Conservation (phyloP, 225 moss, liverwort and hornwort species). For the Sphagnum tenellum region DNA sequence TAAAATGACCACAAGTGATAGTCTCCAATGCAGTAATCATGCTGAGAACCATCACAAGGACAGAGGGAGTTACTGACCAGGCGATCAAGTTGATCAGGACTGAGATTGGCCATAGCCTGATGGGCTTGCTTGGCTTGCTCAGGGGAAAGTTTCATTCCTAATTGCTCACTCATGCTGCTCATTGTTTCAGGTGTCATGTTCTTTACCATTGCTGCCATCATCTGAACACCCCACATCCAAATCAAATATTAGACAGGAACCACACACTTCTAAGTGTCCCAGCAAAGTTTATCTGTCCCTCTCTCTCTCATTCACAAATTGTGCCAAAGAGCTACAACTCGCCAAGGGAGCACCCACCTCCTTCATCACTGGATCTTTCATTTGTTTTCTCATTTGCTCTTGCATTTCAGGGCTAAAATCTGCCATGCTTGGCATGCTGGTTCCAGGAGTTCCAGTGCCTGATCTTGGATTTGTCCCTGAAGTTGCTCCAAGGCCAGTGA, state of each 20-base stretch:
- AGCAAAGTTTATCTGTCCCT: neutral
- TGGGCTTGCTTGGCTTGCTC: conserved; percentile 96
- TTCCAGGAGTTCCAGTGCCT: conserved; percentile 48
- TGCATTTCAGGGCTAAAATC: conserved; percentile 94
- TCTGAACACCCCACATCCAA: conserved; percentile 32
- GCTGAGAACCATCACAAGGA: conserved; percentile 1
- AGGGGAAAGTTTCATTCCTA: conserved; percentile 78
- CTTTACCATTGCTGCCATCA: conserved; percentile 94
- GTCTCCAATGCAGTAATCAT: too few species aligned
- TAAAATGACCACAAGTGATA: neutral
- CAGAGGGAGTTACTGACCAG: conserved; percentile 35
- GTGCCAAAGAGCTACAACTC: neutral
- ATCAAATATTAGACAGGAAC: neutral
- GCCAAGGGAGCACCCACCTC: conserved; percentile 35
- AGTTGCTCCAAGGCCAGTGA: conserved; percentile 13
- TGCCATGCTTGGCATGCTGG: conserved; percentile 87
- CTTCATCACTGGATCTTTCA: conserved; percentile 97
- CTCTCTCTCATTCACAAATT: neutral
- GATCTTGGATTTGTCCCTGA: conserved; percentile 27
- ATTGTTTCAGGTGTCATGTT: conserved; percentile 88
- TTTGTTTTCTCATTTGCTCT: conserved; percentile 85
- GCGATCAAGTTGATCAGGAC: conserved; percentile 76
- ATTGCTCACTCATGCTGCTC: conserved; percentile 91
- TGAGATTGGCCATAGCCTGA: conserved; percentile 82
- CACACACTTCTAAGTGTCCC: too few species aligned